These are phyloP conservation scores for Paramyrothecium sp. DNA, from an alignment of 2,329 filamentous ascomycete species.

Conservation along the genomic window DNA sequence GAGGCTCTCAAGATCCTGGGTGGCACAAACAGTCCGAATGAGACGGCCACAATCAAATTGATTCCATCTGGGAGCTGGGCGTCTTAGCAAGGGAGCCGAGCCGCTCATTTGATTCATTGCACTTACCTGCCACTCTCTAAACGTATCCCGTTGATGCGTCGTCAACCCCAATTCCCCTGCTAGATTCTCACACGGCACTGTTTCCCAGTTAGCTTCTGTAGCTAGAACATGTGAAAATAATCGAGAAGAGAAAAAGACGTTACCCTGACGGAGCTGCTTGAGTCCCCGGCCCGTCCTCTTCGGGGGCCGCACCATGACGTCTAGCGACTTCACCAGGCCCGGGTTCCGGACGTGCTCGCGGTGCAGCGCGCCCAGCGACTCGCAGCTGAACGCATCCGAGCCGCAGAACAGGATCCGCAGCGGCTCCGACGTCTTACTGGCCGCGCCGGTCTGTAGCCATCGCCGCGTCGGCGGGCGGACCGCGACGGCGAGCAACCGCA, in stretches of 20 bases:
- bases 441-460: constrained; percentile 14
- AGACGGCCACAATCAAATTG: constrained; percentile 87
- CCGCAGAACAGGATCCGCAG: constrained; percentile 91
- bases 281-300: constrained; percentile 77
- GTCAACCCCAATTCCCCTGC: constrained; percentile 63
- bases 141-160: constrained; percentile 76
- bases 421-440: constrained; percentile 45
- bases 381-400: constrained; percentile 85
- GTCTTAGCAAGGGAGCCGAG: constrained; percentile 3
- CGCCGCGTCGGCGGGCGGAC: constrained; percentile 7
- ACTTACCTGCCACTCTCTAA: constrained; percentile 75
- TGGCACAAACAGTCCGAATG: constrained; percentile 89
- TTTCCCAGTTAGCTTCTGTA: neutral
- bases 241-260: constrained; percentile 8
- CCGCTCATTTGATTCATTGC: neutral
- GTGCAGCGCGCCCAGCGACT: constrained; percentile 69
- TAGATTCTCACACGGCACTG: constrained; percentile 71
- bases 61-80: constrained; percentile 55
- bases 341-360: constrained; percentile 52
- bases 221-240: neutral
- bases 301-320: constrained; percentile 79
- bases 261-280: constrained; percentile 66
- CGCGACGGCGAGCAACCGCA: constrained; percentile 8
- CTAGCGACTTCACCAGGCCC: constrained; percentile 68
- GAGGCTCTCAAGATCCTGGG: constrained; percentile 66